Evolutionary conservation across 768 basidiomycete species (phyloP), one percentile per base, ranked within the genome.

Genomic region (Suillus bovinus): DNA sequence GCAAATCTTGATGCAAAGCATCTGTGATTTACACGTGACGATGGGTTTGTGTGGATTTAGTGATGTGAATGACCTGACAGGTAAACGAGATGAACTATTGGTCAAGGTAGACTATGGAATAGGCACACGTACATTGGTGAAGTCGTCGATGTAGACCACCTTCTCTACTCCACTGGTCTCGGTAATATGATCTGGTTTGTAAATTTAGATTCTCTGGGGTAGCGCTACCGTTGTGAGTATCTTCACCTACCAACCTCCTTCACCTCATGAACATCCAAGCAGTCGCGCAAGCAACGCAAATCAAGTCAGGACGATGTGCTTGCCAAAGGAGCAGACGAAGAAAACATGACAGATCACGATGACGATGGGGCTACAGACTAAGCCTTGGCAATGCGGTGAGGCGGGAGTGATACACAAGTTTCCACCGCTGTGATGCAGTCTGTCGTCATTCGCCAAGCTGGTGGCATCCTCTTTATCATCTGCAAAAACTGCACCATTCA

Each of bases 21-120:
- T 83, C 42, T 74, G 80, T 5, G 81, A 83, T 56, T 62, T 79
- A 4, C 75, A 82, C 63, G 63, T 80, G 56, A 78, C 81, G 13
- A 70, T 84, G 62, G 82, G 81, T 9, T 65, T 83, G 9, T 71
- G 75, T 9, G 82, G 82, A 3, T 77, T 75, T 61, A 71, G 70
- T 29, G 71, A 62, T 49, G 42, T 81, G 17, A 64, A 61, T 11
- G 80, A 82, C 58, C 75, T 81, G 33, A 71, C 71, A 47, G 78
- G 76, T 17, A 78, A 74, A 61, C 69, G 70, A 1, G 76, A 73
- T 11, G 71, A 75, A 46, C 56, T 81, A 31, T 58, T 79, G 39
- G 65, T 70, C 33, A 75, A 70, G 66, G 69, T 72, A 77, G 63
- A 76, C 71, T 56, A 77, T 77, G 16, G 65, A 38, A 2, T 56